A percentile compares a stretch with the other conserved stretches of the same genome.
phyloP scores from a whole-genome alignment of 768 basidiomycete species.

The Lentinula guzmanii region DNA sequence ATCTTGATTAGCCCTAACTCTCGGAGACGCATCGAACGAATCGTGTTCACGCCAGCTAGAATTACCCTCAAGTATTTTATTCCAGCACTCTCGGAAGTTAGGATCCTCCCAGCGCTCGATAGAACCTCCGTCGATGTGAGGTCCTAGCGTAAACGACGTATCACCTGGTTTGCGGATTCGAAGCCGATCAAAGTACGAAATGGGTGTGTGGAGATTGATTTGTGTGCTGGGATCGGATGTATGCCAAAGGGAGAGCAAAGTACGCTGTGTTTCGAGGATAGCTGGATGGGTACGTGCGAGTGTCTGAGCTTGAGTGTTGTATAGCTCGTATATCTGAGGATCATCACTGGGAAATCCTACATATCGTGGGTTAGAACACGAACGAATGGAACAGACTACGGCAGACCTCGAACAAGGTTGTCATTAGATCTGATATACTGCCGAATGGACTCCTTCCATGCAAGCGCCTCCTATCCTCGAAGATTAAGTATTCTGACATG shows the following conservation, averaged over 20 bases:
- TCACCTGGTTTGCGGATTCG: slow-evolving; percentile 72
- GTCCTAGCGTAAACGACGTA: slow-evolving; percentile 57
- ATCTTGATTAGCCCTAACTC: slow-evolving; percentile 50
- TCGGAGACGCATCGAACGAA: slow-evolving; percentile 40
- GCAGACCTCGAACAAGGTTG: slow-evolving; percentile 40
- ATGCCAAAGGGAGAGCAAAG: slow-evolving; percentile 57
- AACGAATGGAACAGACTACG: neutral
- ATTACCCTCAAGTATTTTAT: slow-evolving; percentile 30
- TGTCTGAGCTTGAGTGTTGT: slow-evolving; percentile 60
- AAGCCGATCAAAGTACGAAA: slow-evolving; percentile 76
- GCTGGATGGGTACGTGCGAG: slow-evolving; percentile 63
- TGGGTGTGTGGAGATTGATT: slow-evolving; percentile 47
- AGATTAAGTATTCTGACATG: slow-evolving; percentile 10
- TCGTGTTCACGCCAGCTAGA: slow-evolving; percentile 39
- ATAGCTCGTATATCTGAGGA: slow-evolving; percentile 70
- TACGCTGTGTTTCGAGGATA: slow-evolving; percentile 49
- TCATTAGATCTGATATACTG: slow-evolving; percentile 49
- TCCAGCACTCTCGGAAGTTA: slow-evolving; percentile 31
- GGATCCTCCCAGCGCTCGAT: slow-evolving; percentile 54
- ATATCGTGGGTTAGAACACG: neutral
- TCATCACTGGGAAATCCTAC: slow-evolving; percentile 62
- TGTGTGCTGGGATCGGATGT: slow-evolving; percentile 33
- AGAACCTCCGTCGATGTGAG: slow-evolving; percentile 50
- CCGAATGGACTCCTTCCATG: slow-evolving; percentile 50
- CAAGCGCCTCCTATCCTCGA: slow-evolving; percentile 42